Evolutionary conservation across 2,329 filamentous ascomycete genomes (phyloP).

Genomic region (Myriosclerotinia scirpicola): DNA sequence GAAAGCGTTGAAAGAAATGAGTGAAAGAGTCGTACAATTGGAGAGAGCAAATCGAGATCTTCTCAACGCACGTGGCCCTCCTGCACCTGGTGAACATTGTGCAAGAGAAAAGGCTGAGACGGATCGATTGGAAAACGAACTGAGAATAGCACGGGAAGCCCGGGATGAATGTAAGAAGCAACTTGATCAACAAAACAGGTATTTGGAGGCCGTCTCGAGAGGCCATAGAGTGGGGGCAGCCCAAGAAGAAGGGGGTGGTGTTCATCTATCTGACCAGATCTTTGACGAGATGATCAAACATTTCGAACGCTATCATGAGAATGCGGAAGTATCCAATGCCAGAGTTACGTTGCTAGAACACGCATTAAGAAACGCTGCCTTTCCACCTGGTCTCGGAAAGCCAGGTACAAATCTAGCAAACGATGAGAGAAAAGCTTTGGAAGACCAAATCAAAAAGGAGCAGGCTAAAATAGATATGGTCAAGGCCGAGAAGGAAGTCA

Average conservation of each 20-base stretch:
- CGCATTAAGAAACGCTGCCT: not conserved
- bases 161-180: not conserved
- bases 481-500: not conserved
- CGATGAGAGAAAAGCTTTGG: not conserved
- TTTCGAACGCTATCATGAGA: slow-evolving; percentile 14
- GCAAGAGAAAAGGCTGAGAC: not conserved
- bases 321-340: not conserved
- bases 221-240: not conserved
- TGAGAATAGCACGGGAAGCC: not conserved
- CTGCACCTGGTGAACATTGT: not conserved
- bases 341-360: not conserved
- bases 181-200: not conserved
- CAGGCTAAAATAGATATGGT: not conserved
- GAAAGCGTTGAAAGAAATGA: not conserved
- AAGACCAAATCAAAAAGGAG: not conserved
- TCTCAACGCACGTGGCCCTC: not conserved
- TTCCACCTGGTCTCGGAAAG: not conserved
- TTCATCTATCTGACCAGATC: not conserved
- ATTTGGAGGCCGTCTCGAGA: slow-evolving; percentile 3
- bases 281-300: slow-evolving; percentile 9
- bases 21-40: not conserved
- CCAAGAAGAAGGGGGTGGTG: not conserved
- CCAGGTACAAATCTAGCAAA: not conserved
- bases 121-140: not conserved
- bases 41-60: slow-evolving; percentile 5